Base-by-base conservation (phyloP, 2,329 filamentous ascomycete genomes). In the Fusarium subtropicale region DNA sequence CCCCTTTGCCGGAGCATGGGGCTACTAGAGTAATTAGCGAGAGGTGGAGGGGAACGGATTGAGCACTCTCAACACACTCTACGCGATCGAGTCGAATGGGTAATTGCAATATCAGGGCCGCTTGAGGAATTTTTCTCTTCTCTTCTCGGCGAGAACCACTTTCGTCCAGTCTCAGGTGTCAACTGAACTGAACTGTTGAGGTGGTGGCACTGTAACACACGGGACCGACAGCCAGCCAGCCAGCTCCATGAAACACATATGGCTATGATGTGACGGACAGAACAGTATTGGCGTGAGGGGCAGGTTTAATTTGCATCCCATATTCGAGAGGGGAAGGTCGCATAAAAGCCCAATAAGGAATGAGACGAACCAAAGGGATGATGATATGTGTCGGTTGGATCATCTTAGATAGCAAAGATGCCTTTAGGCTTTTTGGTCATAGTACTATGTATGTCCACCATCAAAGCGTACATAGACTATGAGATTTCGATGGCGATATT, bases 291-390 rank as follows among this genome's bases (percentile, higher is more conserved):
- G 61, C 42, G 34, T 63, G 66, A 69, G 66, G 57, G 66, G 66
- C 28, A 53, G 24, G 66, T 70, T 69, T 69, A 70, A 69, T 70
- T 69, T 58, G 66, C 51, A 57, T 48, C 56, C 45, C 56, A 46
- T 54, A 47, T 44, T 69, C n/a, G 36, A 50, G 66, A 69, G 44
- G 61, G 66, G 61, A 63, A 69, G 47, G 22, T 11, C 24, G 16
- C 38, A 38, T 42, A 20, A 26, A 24, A 59, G 31, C 20, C 66
- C 53, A 67, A 59, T 46, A 30, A 69, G 48, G 45, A 41, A 58
- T 67, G 66, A 56, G 60, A 64, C 60, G 60, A 66, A 54, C 33
- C 26, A 34, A 63, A 68, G 52, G 66, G 62, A 69, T 64, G 61
- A n/a, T 41, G n/a, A 24, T 13, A 44, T 45, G 34, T 33, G 34